phyloP scores from a whole-genome alignment of 345 rosid species.

The Acer campestre region DNA sequence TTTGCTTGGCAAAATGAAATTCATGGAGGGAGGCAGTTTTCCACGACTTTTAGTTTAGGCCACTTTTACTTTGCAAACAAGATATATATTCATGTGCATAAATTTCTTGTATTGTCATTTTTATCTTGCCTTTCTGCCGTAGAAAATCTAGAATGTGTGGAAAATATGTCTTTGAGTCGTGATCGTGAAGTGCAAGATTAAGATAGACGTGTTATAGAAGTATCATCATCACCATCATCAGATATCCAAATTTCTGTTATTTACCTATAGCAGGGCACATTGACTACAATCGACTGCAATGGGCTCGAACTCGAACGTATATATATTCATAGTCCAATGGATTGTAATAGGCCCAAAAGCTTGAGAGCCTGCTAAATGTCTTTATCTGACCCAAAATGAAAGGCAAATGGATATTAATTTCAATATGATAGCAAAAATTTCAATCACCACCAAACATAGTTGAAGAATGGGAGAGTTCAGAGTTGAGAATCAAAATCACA shows the following conservation, averaged over 20 bases:
- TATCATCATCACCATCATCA: not conserved
- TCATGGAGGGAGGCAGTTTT: not conserved
- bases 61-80: constrained; percentile 25
- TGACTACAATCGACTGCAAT: not conserved
- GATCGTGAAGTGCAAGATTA: constrained; percentile 32
- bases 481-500: not conserved
- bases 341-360: not conserved
- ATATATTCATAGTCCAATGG: not conserved
- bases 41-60: not conserved
- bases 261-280: not conserved
- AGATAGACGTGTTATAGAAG: constrained; percentile 12
- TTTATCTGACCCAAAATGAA: too few relatives aligned
- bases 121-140: constrained; percentile 6
- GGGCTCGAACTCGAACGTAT: not conserved
- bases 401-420: not conserved
- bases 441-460: not conserved
- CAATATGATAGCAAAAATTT: not conserved
- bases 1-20: not conserved
- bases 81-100: not conserved
- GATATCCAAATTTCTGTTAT: not conserved
- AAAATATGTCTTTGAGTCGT: not conserved
- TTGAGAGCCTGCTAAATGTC: too few relatives aligned
- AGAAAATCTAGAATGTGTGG: constrained; percentile 16
- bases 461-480: too few relatives aligned
- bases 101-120: constrained; percentile 12